Conservation (phyloP, 2,329 filamentous ascomycete species). For the Aspergillus pseudonomiae region DNA sequence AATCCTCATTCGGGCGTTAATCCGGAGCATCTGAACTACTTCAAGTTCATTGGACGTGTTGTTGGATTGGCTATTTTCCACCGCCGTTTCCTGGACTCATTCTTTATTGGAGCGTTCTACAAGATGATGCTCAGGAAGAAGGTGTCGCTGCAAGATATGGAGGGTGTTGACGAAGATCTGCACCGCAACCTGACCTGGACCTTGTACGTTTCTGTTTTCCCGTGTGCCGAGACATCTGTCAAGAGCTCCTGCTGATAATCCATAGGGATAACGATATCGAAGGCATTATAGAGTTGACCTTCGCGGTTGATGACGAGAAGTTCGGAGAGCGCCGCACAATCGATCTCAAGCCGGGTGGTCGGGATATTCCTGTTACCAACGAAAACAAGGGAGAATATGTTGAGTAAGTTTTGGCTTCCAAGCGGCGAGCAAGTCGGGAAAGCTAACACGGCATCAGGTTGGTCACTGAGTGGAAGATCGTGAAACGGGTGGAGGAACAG, state of each 20-base stretch:
- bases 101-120: conserved; percentile 98
- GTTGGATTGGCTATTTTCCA: conserved; percentile 98
- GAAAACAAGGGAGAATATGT: conserved; percentile 99
- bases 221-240: not conserved
- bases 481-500: conserved; percentile 97
- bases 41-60: conserved; percentile 98
- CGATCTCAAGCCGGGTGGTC: conserved; percentile 86
- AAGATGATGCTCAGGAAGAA: conserved; percentile 98
- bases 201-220: conserved; percentile 56
- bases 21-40: conserved; percentile 98
- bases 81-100: conserved; percentile 93
- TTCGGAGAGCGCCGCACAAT: conserved; percentile 94
- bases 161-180: conserved; percentile 97
- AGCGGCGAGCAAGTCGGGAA: not conserved
- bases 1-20: conserved; percentile 99
- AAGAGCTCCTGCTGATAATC: conserved; percentile 23
- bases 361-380: conserved; percentile 94
- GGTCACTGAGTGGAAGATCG: conserved; percentile 98
- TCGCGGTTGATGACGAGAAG: conserved; percentile 94
- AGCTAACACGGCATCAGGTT: conserved; percentile 53
- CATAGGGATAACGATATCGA: conserved; percentile 88
- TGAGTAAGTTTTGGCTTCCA: conserved; percentile 60
- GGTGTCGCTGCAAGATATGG: conserved; percentile 92
- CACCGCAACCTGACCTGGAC: conserved; percentile 97
- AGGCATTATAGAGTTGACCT: conserved; percentile 91